These are phyloP conservation scores for Ilyonectria mors-panacis DNA, from an alignment of 2,329 filamentous ascomycete genomes.

Conservation along the genomic window DNA sequence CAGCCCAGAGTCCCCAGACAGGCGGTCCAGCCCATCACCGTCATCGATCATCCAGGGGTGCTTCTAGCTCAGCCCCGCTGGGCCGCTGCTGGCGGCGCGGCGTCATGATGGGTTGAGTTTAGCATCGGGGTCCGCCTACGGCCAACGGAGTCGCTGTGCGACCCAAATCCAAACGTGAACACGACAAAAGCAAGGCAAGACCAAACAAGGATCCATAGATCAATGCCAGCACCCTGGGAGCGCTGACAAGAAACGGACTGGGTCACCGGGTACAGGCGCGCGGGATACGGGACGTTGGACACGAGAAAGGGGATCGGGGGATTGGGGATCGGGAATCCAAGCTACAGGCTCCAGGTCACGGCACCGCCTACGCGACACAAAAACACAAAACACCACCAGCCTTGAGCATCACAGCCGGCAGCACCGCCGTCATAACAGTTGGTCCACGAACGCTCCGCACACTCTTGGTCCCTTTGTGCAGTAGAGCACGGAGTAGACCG, in stretches of 20 bases:
- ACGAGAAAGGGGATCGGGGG: background rate
- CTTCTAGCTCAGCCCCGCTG: slow-evolving; percentile 13
- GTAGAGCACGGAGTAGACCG: slow-evolving; percentile 1
- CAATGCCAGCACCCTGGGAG: slow-evolving; percentile 13
- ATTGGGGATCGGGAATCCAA: background rate
- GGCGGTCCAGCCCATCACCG: slow-evolving; percentile 19
- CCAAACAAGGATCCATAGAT: slow-evolving; percentile 13
- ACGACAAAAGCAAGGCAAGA: slow-evolving; percentile 4
- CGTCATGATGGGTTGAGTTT: slow-evolving; percentile 19
- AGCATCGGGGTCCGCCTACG: slow-evolving; percentile 14
- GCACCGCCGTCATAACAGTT: slow-evolving; percentile 7
- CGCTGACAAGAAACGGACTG: slow-evolving; percentile 15
- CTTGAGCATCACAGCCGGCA: background rate
- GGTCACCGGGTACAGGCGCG: background rate
- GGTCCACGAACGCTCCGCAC: slow-evolving; percentile 21
- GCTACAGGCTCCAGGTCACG: background rate
- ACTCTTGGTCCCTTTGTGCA: slow-evolving; percentile 11
- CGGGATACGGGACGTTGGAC: background rate
- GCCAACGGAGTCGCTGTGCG: background rate
- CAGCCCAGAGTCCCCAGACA: slow-evolving; percentile 13
- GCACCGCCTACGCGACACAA: background rate
- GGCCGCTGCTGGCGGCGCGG: background rate
- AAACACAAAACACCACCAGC: background rate
- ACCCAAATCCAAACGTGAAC: background rate
- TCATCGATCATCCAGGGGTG: slow-evolving; percentile 21